Conservation (phyloP, 2,329 filamentous ascomycete genomes). For the Aspergillus carbonarius region DNA sequence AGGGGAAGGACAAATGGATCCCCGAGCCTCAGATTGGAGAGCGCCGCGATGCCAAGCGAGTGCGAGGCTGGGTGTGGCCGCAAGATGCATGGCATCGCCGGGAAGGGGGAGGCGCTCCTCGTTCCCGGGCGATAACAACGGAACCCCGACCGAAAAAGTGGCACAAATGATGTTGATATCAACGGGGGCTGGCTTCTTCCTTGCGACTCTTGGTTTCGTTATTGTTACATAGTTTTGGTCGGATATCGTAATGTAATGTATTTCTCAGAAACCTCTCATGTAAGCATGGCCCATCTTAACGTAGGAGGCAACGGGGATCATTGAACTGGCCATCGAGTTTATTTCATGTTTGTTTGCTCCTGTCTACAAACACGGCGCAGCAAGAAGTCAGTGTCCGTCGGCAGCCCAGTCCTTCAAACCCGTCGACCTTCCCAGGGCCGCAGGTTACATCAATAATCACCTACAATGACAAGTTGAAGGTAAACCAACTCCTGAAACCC, state of each 20-base stretch:
- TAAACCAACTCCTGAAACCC: background rate
- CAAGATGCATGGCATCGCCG: constrained; percentile 60
- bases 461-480: background rate
- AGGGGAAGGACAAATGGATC: constrained; percentile 62
- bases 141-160: constrained; percentile 34
- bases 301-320: no score
- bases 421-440: no score
- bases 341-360: no score
- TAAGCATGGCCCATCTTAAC: no score
- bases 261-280: background rate
- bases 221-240: background rate
- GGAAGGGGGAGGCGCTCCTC: constrained; percentile 46
- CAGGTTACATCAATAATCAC: background rate
- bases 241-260: constrained; percentile 14
- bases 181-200: background rate
- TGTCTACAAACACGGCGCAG: no score
- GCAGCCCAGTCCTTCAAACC: no score
- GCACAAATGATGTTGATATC: constrained; percentile 31
- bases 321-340: no score
- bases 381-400: no score
- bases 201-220: background rate
- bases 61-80: constrained; percentile 63
- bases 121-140: constrained; percentile 22
- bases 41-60: constrained; percentile 59
- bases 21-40: constrained; percentile 61